Evolutionary conservation across 352 stramenopile species (phyloP).

Genomic region (Globisporangium recalcitrans): DNA sequence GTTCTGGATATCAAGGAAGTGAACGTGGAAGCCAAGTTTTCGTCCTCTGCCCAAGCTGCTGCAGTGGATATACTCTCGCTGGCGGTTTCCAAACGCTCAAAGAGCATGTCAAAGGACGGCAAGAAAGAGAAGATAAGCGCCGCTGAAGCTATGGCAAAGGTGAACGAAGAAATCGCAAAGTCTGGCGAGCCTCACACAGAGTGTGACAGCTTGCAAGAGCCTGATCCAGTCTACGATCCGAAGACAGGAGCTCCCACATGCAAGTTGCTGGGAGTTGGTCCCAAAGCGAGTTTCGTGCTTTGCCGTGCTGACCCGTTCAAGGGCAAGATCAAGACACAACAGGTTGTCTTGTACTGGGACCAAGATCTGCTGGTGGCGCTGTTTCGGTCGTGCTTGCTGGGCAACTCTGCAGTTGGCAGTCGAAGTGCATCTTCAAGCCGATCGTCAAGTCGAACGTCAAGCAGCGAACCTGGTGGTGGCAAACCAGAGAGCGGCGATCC

Average conservation of each 20-base stretch:
- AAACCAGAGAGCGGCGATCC: not conserved
- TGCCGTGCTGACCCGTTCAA: slow-evolving; percentile 51
- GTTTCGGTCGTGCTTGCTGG: slow-evolving; percentile 49
- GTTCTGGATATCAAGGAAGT: slow-evolving; percentile 54
- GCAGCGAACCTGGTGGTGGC: not conserved
- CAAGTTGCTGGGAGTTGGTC: slow-evolving; percentile 55
- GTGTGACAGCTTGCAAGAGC: slow-evolving; percentile 9
- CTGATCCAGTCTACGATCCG: slow-evolving; percentile 39
- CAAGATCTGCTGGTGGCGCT: slow-evolving; percentile 58
- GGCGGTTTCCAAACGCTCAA: slow-evolving; percentile 36
- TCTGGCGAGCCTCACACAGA: not conserved
- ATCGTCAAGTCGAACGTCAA: slow-evolving; percentile 30
- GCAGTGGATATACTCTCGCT: slow-evolving; percentile 40
- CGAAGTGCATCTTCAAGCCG: slow-evolving; percentile 22
- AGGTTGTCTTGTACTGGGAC: slow-evolving; percentile 65
- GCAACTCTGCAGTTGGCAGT: slow-evolving; percentile 20
- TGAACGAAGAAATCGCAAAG: slow-evolving; percentile 24
- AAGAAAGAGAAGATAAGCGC: slow-evolving; percentile 31
- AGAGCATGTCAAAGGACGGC: slow-evolving; percentile 1
- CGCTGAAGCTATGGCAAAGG: slow-evolving; percentile 27
- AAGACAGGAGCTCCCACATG: slow-evolving; percentile 30
- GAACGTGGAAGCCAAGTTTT: slow-evolving; percentile 63
- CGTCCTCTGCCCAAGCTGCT: slow-evolving; percentile 44
- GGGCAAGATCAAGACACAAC: slow-evolving; percentile 40
- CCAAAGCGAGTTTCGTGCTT: slow-evolving; percentile 48